Conservation (phyloP, 352 stramenopile genomes). For the Phytophthora fragariae region DNA sequence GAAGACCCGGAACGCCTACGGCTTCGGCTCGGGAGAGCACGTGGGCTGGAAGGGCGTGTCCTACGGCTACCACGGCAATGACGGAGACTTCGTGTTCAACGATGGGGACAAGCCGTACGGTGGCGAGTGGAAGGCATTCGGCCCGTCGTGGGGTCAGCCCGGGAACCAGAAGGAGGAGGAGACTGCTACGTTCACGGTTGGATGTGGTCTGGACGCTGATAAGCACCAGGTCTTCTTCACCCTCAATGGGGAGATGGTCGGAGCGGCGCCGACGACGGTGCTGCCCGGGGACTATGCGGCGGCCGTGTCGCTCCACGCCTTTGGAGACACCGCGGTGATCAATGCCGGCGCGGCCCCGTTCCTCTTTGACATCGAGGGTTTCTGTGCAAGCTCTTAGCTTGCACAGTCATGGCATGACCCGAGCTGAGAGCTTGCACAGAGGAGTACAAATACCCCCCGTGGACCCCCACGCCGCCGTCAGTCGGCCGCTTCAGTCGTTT, state of each 20-base stretch:
- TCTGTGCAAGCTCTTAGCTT: slow-evolving; percentile 88
- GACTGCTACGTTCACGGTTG: slow-evolving; percentile 57
- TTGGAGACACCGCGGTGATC: slow-evolving; percentile 71
- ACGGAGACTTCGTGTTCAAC: slow-evolving; percentile 89
- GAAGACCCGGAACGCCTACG: slow-evolving; percentile 63
- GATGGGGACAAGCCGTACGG: slow-evolving; percentile 72
- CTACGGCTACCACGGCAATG: slow-evolving; percentile 88
- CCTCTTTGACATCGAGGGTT: slow-evolving; percentile 86
- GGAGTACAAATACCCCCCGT: slow-evolving; percentile 36
- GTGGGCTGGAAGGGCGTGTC: slow-evolving; percentile 84
- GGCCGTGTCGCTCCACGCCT: slow-evolving; percentile 82
- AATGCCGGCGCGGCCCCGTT: slow-evolving; percentile 81
- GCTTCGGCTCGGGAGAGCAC: slow-evolving; percentile 85
- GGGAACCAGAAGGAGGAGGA: slow-evolving; percentile 33
- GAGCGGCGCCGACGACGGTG: slow-evolving; percentile 49
- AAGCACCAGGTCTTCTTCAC: slow-evolving; percentile 82
- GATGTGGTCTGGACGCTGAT: slow-evolving; percentile 73
- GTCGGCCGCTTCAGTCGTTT: slow-evolving; percentile 38
- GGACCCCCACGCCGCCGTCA: slow-evolving; percentile 33
- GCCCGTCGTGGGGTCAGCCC: slow-evolving; percentile 64
- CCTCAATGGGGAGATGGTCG: slow-evolving; percentile 75
- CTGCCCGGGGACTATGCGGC: slow-evolving; percentile 70
- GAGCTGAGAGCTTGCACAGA: slow-evolving; percentile 66
- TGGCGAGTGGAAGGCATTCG: slow-evolving; percentile 76
- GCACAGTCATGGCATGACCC: slow-evolving; percentile 6